Base-by-base conservation (phyloP, 257 asterid species). In the Rehmannia glutinosa region DNA sequence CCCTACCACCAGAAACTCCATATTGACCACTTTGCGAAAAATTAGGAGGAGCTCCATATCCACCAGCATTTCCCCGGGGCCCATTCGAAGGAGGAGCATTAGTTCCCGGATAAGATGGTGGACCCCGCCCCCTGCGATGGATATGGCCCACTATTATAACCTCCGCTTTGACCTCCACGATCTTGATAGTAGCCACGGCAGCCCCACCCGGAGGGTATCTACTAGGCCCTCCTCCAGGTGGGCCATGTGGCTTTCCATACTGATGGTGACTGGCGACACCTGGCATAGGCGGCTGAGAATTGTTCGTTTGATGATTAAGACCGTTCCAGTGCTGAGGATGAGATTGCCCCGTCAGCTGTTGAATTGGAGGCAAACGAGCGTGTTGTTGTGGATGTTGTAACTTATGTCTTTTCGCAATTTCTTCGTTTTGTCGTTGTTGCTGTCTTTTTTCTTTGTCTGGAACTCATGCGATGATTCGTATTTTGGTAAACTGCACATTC, bases 401-500 rank as follows among this genome's bases (percentile, higher is more conserved):
- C 77, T 94, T 91, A 72, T 85, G 96, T 61, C 96, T 74, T 72
- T 88, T 94, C n/a, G 99, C 93, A 10, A 69, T 53, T 83, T 94
- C 96, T 70, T 94, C 97, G 3, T 84, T 85, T 75, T 88, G 94
- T 12, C 96, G 75, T 50, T 94, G 99, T 68, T 88, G 95, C 82
- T 87, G 99, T 65, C 97, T 74, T 75, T 84, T 73, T 84, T 93
- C 96, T 90, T 93, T 10, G 96, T 93, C 81, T 90, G 97, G 86
- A 88, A 93, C 86, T 93, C 99, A 17, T 93, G 99, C 0, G 99
- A 93, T 20, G 96, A 77, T 72, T 93, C 99, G 2, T 93, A 93
- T 73, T 81, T 85, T 5, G 99, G 99, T 83, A 93, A 80, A 79
- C 99, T 90, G 87, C 51, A 36, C 7, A 1, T 23, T 9, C 10